Evolutionary conservation across 2,329 filamentous ascomycete genomes (phyloP).

Genomic region (Penicillium sp.): DNA sequence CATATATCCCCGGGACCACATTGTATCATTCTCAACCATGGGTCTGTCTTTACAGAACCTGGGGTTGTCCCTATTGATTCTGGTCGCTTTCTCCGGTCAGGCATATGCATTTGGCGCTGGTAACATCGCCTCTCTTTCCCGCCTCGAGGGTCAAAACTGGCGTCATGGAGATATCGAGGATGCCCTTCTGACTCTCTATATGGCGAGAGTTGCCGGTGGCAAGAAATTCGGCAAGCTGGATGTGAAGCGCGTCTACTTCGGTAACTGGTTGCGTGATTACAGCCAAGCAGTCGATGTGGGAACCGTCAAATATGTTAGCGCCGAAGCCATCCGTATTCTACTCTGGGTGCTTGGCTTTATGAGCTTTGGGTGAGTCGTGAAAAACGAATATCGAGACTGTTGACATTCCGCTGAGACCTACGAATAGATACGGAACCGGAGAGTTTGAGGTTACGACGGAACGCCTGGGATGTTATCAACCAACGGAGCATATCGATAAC

Average conservation of each 20-base stretch:
- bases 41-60: conserved; percentile 15
- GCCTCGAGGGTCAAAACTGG: conserved; percentile 78
- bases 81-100: conserved; percentile 60
- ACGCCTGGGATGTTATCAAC: conserved; percentile 69
- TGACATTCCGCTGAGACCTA: background rate
- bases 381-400: background rate
- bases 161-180: conserved; percentile 91
- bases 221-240: conserved; percentile 85
- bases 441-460: conserved; percentile 79
- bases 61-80: conserved; percentile 40
- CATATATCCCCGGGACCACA: background rate
- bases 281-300: conserved; percentile 90
- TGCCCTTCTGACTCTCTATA: conserved; percentile 64
- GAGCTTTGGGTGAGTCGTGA: conserved; percentile 59
- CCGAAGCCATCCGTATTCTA: conserved; percentile 80
- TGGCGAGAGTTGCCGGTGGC: conserved; percentile 54
- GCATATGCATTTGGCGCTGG: conserved; percentile 75
- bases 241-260: conserved; percentile 86
- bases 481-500: conserved; percentile 74
- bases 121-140: conserved; percentile 73
- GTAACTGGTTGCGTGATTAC: conserved; percentile 91
- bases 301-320: conserved; percentile 80
- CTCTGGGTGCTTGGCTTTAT: conserved; percentile 85
- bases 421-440: conserved; percentile 51
- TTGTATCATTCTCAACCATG: conserved; percentile 13